phyloP scores from a whole-genome alignment of 805 yeast species.

The Starmerella apis region DNA sequence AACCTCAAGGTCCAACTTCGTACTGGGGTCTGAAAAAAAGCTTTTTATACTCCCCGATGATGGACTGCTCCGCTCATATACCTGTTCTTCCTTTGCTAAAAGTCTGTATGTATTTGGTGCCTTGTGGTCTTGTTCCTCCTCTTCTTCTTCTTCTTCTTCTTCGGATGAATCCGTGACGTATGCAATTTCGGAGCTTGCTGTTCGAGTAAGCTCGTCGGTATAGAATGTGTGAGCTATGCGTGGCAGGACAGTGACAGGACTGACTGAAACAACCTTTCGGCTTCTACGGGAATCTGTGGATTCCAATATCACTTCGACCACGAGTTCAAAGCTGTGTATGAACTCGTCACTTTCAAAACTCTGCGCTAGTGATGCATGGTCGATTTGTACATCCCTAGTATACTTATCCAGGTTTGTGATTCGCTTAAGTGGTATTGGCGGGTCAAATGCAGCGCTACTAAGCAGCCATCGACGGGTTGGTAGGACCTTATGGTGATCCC shows the following conservation, averaged over 20 bases:
- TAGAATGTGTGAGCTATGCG: constrained; percentile 7
- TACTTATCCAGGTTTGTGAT: constrained; percentile 5
- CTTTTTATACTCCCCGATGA: constrained; percentile 5
- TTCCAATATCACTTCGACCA: constrained; percentile 11
- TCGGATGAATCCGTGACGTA: constrained; percentile 17
- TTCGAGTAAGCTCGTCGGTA: background rate
- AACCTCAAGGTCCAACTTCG: constrained; percentile 1
- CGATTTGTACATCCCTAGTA: constrained; percentile 7
- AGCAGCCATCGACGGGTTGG: constrained; percentile 16
- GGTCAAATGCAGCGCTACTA: background rate
- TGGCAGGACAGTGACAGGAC: constrained; percentile 15
- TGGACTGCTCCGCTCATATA: background rate
- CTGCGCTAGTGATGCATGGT: constrained; percentile 14
- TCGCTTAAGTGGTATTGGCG: background rate
- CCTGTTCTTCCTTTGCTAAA: background rate
- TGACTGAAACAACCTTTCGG: constrained; percentile 5
- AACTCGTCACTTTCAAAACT: constrained; percentile 8
- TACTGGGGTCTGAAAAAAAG: constrained; percentile 8
- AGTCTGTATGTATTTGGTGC: background rate
- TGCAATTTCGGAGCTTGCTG: constrained; percentile 11
- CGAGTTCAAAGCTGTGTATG: constrained; percentile 11
- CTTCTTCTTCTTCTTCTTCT: constrained; percentile 8
- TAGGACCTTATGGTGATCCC: background rate
- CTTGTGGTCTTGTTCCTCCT: background rate
- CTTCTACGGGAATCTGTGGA: background rate